Base-by-base conservation (phyloP, 306 rosid genomes). In the Cicer judaicum region DNA sequence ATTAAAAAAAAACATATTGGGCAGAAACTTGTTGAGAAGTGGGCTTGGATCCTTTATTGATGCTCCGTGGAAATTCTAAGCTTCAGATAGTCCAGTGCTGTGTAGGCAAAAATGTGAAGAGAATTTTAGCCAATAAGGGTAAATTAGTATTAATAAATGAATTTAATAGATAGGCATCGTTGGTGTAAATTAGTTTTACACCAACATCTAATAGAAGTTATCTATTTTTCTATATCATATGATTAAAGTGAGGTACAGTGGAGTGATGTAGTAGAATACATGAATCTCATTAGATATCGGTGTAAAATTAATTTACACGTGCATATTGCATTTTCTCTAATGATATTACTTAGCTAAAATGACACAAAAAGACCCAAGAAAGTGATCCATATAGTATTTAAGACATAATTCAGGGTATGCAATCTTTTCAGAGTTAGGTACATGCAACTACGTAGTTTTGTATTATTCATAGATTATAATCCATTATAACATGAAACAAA, bases 1-100 rank as follows among this genome's bases (percentile, higher is more conserved):
- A 48, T 15, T 16, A 46, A 36, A 24, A 41, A 3, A 8, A 36
- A 3, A 42, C 4, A 5, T 8, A 48, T 11, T 38, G 47, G 24
- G 56, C 57, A 53, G 60, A 78, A 16, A 24, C 61, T 15, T 16
- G 42, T 29, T 46, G 13, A 75, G 68, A 76, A 55, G 50, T 48
- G 57, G 77, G 64, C 60, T 67, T 67, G 54, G 62, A 14, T 59
- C 59, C 60, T 54, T 52, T 50, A 69, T 50, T 59, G 76, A 61
- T 48, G 63, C 53, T 64, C 36, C 46, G 43, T 34, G 7, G 66
- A 43, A 2, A 68, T 66, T 36, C 16, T 24, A 18, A 75, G 63
- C 53, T 52, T 64, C 19, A 1, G 39, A 60, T 69, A 61, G 47
- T 19, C 72, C 80, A 67, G 69, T 74, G 12, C 41, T 15, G 52